Base-by-base conservation (phyloP, 1,284 basidiomycete species). In the Cryptococcus neoformans region DNA sequence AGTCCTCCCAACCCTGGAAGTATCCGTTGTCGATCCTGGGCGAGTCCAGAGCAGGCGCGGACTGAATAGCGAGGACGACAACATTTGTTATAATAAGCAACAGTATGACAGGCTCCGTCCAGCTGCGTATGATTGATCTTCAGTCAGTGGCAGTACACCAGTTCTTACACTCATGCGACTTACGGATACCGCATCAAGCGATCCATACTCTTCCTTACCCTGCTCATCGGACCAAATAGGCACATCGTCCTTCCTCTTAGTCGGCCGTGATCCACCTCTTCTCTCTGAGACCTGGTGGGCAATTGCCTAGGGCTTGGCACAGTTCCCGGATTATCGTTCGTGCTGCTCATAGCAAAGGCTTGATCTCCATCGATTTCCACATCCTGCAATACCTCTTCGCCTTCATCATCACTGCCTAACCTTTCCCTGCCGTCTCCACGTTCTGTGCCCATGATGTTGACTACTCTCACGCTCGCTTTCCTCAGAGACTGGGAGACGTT, bases 1-100 rank as follows among this genome's bases (percentile, higher is more conserved):
- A 87, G 75, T 98, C 93, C 66, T 92, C 88, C 91, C 93, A 95
- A 11, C 78, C 68, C 57, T 87, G 85, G 77, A 97, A 96, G 78
- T 89, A 97, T 6, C 90, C 91, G 39, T 76, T 75, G 37, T 67
- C 58, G 65, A 74, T 54, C 11, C 81, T 78, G 6, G 79, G 66
- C 59, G 76, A 52, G 81, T 84, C 72, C 69, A 84, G 64, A 71
- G 79, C 59, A 58, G 76, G 63, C 61, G 81, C 83, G 6, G 90
- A 85, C 77, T 98, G 93, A 14, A 91, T 82, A 6, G 89, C 87
- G 56, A 98, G 80, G 16, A 94, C 82, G 56, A 92, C 81, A 16
- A 90, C 89, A 73, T 97, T 90, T 64, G 87, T 68, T 52, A 97
- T 82, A 70, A 99, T 97, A 52, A 94, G 81, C 7, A 87, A 67